Evolutionary conservation across 805 yeast genomes (phyloP).

Genomic region (Kodamaea neixiangensis): DNA sequence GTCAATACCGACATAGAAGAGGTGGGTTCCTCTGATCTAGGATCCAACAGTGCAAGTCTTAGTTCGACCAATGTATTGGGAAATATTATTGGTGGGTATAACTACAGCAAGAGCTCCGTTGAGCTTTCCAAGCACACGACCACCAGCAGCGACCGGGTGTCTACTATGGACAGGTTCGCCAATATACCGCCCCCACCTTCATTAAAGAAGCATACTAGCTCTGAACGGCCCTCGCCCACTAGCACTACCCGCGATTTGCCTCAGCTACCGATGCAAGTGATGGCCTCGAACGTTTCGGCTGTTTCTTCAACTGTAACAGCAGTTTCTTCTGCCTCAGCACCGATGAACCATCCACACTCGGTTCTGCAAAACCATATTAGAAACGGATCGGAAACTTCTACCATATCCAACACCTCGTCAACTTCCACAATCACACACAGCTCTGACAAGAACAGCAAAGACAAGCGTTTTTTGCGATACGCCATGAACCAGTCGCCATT

Average conservation of each 20-base stretch:
- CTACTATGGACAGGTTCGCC: not conserved
- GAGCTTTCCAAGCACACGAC: slow-evolving; percentile 11
- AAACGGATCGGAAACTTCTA: slow-evolving; percentile 39
- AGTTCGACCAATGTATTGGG: slow-evolving; percentile 26
- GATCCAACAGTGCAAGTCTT: slow-evolving; percentile 15
- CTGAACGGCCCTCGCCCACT: slow-evolving; percentile 5
- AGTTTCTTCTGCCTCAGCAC: not conserved
- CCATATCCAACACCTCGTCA: slow-evolving; percentile 31
- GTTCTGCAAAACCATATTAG: slow-evolving; percentile 23
- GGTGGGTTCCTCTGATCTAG: slow-evolving; percentile 22
- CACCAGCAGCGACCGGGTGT: not conserved
- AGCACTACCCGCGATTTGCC: not conserved
- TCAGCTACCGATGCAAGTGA: not conserved
- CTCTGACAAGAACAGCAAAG: slow-evolving; percentile 31
- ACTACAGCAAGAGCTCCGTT: slow-evolving; percentile 27
- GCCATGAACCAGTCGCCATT: slow-evolving; percentile 38
- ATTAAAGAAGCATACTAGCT: not conserved
- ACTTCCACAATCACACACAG: slow-evolving; percentile 32
- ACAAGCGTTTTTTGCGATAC: slow-evolving; percentile 43
- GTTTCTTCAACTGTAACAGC: not conserved
- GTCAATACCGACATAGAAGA: slow-evolving; percentile 6
- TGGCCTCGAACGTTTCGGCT: not conserved
- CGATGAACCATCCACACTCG: not conserved
- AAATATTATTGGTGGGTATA: slow-evolving; percentile 32
- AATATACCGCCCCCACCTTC: not conserved